Percentiles rank a stretch among this genome's conserved stretches.
phyloP scores from a whole-genome alignment of 257 asterid genomes.

The Forsythia viridissima region DNA sequence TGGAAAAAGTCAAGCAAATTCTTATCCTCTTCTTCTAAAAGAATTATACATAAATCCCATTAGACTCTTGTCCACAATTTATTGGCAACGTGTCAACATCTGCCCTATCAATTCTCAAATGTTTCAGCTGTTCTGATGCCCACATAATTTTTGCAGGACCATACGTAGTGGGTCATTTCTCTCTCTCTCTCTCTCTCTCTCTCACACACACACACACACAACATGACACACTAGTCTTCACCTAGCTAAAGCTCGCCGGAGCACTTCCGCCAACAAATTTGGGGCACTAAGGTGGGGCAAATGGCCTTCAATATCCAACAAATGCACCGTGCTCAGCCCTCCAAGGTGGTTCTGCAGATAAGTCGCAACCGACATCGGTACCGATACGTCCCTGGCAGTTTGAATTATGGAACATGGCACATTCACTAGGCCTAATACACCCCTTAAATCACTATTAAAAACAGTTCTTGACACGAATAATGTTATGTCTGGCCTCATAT shows the following conservation, averaged over 20 bases:
- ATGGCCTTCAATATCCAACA: constrained; percentile 72
- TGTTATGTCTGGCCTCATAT: constrained; percentile 91
- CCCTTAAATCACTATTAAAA: constrained; percentile 76
- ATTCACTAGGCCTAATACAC: constrained; percentile 66
- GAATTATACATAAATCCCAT: background rate
- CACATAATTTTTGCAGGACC: background rate
- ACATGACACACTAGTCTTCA: constrained; percentile 7
- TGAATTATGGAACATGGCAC: constrained; percentile 89
- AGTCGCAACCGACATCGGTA: constrained; percentile 77
- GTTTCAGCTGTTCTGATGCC: background rate
- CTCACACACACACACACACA: background rate
- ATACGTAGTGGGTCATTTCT: background rate
- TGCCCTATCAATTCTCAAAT: constrained; percentile 9
- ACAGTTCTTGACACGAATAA: constrained; percentile 69
- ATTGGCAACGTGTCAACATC: constrained; percentile 27
- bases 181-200: too few relatives aligned
- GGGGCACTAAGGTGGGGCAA: constrained; percentile 95
- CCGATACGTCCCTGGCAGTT: constrained; percentile 79
- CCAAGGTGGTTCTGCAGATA: constrained; percentile 79
- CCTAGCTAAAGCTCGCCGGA: constrained; percentile 62
- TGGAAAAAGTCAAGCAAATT: constrained; percentile 18
- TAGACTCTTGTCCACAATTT: constrained; percentile 19
- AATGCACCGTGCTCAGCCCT: constrained; percentile 68
- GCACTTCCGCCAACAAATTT: constrained; percentile 69
- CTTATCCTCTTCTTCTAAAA: constrained; percentile 15